These are phyloP conservation scores for Diaporthe citrichinensis DNA, from an alignment of 2,329 filamentous ascomycete species.

Conservation along the genomic window DNA sequence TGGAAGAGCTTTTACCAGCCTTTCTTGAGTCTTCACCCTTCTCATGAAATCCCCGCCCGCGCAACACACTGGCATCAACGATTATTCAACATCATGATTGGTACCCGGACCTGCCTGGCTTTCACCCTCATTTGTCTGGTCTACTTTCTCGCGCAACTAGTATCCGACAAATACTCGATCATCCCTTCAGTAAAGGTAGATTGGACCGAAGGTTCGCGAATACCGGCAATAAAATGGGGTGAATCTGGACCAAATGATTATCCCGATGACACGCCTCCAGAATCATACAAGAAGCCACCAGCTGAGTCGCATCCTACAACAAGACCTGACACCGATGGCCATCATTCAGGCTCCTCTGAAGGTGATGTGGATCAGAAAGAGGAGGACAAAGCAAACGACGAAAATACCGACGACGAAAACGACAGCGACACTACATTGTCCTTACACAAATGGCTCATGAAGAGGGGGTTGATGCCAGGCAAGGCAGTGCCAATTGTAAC, in stretches of 20 bases:
- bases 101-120: not conserved
- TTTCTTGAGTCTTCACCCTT: not conserved
- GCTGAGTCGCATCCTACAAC: not conserved
- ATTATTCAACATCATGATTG: not conserved
- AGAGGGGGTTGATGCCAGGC: not conserved
- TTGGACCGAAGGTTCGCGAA: not conserved
- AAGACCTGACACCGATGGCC: not conserved
- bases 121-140: not conserved
- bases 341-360: not conserved
- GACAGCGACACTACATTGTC: not conserved
- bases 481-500: not conserved
- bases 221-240: not conserved
- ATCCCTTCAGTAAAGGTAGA: not conserved
- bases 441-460: slow-evolving; percentile 1
- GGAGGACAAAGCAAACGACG: not conserved
- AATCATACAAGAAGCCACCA: not conserved
- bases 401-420: not conserved
- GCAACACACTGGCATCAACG: not conserved
- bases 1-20: not conserved
- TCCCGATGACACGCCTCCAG: not conserved
- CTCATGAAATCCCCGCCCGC: not conserved
- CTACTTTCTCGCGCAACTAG: not conserved
- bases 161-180: not conserved
- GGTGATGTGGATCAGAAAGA: not conserved
- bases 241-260: not conserved